Evolutionary conservation across 176 grass and related monocot species (phyloP).

Genomic region (Eragrostis curvula): DNA sequence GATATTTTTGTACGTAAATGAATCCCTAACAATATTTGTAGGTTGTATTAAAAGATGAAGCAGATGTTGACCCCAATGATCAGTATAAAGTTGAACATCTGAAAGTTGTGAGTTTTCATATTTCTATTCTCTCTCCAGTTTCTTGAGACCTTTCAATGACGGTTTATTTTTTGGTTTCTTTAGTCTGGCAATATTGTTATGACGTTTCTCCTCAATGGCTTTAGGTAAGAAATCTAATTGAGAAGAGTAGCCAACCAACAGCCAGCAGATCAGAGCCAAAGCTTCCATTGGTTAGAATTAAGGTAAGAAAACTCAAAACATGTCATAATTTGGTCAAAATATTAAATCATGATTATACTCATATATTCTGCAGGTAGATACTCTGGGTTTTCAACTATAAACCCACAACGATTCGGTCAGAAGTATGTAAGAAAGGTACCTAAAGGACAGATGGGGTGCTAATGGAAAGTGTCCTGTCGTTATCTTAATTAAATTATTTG

Average conservation of each 20-base stretch:
- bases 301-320: constrained; percentile 50
- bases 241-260: constrained; percentile 66
- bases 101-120: constrained; percentile 68
- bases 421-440: constrained; percentile 95
- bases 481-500: constrained; percentile 41
- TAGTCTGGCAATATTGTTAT: constrained; percentile 14
- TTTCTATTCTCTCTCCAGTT: constrained; percentile 21
- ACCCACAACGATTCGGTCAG: constrained; percentile 92
- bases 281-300: constrained; percentile 89
- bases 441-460: constrained; percentile 6
- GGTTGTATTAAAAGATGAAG: constrained; percentile 98
- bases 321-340: not conserved
- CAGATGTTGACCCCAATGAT: constrained; percentile 84
- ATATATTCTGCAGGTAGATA: constrained; percentile 79
- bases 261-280: constrained; percentile 63
- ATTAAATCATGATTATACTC: constrained; percentile 3
- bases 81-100: constrained; percentile 96
- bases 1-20: no score
- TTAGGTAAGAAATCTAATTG: constrained; percentile 88
- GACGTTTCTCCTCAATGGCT: constrained; percentile 32
- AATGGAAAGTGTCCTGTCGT: constrained; percentile 17
- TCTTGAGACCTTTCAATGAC: constrained; percentile 24
- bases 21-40: constrained; percentile 47
- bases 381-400: constrained; percentile 96
- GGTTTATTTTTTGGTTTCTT: constrained; percentile 19